These are phyloP conservation scores for Spinacia oleracea DNA, from an alignment of 179 eudicot species.

Conservation along the genomic window DNA sequence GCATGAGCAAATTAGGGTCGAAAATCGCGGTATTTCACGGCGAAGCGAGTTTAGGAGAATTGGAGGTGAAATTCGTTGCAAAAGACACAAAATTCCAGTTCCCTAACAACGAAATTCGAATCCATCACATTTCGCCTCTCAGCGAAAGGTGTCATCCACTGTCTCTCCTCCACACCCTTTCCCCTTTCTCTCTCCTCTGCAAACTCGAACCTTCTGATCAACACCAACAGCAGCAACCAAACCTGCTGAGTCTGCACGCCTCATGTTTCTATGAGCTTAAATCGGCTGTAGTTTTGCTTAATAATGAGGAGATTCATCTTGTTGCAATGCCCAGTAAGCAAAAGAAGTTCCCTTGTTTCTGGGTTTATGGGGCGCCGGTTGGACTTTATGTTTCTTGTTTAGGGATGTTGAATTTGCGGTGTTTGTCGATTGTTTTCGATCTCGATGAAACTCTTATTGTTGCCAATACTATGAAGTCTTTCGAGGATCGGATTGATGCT, in stretches of 20 bases:
- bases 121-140: conserved; percentile 49
- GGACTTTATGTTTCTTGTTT: conserved; percentile 66
- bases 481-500: conserved; percentile 82
- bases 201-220: conserved; percentile 69
- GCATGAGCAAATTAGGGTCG: conserved; percentile 24
- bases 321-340: conserved; percentile 95
- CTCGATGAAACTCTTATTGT: conserved; percentile 95
- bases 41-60: conserved; percentile 24
- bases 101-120: conserved; percentile 85
- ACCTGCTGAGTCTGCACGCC: conserved; percentile 61
- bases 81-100: conserved; percentile 41
- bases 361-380: conserved; percentile 68
- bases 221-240: conserved; percentile 31
- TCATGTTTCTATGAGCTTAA: conserved; percentile 73
- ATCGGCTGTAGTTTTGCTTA: conserved; percentile 80
- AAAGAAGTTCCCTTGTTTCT: conserved; percentile 89
- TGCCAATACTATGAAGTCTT: conserved; percentile 91
- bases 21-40: conserved; percentile 21
- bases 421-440: conserved; percentile 88
- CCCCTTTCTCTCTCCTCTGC: conserved; percentile 65
- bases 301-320: conserved; percentile 79
- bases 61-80: conserved; percentile 4
- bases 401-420: conserved; percentile 76
- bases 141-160: conserved; percentile 82
- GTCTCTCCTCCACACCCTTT: conserved; percentile 68